Percentiles rank a stretch among this genome's conserved stretches.
These are phyloP conservation scores for Neophaeococcomyces mojaviensis DNA, from an alignment of 2,329 filamentous ascomycete genomes.

Conservation along the genomic window DNA sequence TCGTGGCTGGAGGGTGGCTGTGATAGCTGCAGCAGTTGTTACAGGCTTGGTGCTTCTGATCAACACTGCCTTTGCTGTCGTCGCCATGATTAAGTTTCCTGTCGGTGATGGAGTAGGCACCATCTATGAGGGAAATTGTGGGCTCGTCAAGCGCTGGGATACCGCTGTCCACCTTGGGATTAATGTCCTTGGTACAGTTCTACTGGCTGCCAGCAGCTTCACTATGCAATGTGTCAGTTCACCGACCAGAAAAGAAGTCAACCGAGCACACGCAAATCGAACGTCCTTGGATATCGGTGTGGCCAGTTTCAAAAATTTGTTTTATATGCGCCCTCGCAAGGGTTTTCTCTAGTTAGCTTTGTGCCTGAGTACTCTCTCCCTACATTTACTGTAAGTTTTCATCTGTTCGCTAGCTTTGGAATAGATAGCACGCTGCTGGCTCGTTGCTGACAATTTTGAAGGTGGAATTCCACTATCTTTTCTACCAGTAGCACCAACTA, in stretches of 20 bases:
- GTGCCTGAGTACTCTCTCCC: slow-evolving; percentile 6
- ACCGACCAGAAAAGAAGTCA: slow-evolving; percentile 22
- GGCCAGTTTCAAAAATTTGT: slow-evolving; percentile 9
- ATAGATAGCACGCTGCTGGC: background rate
- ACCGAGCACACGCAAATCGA: slow-evolving; percentile 17
- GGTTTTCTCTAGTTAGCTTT: slow-evolving; percentile 4
- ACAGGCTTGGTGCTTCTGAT: slow-evolving; percentile 10
- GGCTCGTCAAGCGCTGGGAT: slow-evolving; percentile 5
- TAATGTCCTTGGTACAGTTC: slow-evolving; percentile 13
- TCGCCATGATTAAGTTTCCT: slow-evolving; percentile 2
- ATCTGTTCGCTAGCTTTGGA: too few species aligned
- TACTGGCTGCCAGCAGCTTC: slow-evolving; percentile 23
- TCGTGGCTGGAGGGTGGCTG: slow-evolving; percentile 6
- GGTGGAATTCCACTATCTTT: slow-evolving; percentile 10
- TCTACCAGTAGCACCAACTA: slow-evolving; percentile 7
- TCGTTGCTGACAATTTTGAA: slow-evolving; percentile 1
- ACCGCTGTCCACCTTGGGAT: slow-evolving; percentile 9
- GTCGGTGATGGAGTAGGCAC: slow-evolving; percentile 1
- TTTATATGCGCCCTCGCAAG: slow-evolving; percentile 4
- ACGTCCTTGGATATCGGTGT: slow-evolving; percentile 10
- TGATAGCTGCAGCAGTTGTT: slow-evolving; percentile 2
- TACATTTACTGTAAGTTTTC: slow-evolving; percentile 10
- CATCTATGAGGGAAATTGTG: slow-evolving; percentile 14
- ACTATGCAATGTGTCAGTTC: slow-evolving; percentile 25
- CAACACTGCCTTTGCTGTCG: slow-evolving; percentile 11